These are phyloP conservation scores for Aspergillus clavatus DNA, from an alignment of 2,329 filamentous ascomycete species.

Conservation along the genomic window DNA sequence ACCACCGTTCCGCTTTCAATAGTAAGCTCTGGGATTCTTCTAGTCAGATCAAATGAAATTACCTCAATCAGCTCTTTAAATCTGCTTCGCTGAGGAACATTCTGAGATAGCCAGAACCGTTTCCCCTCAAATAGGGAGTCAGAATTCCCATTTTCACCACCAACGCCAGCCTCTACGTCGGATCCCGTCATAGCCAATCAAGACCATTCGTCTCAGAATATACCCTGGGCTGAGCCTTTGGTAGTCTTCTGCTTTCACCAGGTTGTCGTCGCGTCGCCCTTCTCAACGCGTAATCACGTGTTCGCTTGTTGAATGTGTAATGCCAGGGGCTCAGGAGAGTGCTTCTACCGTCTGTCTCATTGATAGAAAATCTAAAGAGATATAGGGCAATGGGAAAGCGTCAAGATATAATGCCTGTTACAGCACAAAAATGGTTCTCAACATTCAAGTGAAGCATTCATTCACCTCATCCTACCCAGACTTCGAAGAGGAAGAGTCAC, in stretches of 20 bases:
- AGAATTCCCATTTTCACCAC: neutral
- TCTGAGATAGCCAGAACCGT: conserved; percentile 56
- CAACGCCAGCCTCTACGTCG: neutral
- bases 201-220: neutral
- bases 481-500: neutral
- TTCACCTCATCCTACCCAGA: neutral
- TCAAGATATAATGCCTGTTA: neutral
- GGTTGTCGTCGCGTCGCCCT: neutral
- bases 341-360: neutral
- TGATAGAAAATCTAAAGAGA: too few species aligned
- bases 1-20: conserved; percentile 55
- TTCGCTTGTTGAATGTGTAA: conserved; percentile 8
- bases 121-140: conserved; percentile 47
- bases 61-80: conserved; percentile 48
- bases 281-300: conserved; percentile 25
- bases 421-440: neutral
- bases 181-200: neutral
- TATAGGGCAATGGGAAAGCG: neutral
- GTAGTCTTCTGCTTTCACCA: neutral
- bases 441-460: neutral
- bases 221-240: neutral
- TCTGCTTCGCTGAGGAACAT: conserved; percentile 47
- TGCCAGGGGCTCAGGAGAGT: neutral
- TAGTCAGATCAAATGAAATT: neutral
- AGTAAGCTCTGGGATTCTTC: conserved; percentile 2